phyloP scores from a whole-genome alignment of 2,329 filamentous ascomycete genomes.

The Calycina marina region DNA sequence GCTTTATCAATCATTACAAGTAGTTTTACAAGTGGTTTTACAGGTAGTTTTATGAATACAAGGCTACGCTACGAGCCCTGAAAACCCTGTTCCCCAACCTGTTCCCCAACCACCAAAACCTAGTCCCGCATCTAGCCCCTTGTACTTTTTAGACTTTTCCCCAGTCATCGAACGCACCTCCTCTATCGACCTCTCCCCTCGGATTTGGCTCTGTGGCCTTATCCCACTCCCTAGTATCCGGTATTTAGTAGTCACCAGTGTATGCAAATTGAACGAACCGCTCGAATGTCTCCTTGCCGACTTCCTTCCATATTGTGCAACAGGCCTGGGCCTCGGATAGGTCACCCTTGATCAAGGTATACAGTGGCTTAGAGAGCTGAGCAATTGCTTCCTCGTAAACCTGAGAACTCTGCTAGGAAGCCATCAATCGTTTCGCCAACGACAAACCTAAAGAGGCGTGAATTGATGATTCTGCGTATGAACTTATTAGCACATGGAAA shows the following conservation, averaged over 20 bases:
- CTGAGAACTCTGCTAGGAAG: slow-evolving; percentile 7
- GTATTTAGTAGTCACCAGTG: slow-evolving; percentile 11
- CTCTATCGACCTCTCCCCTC: too few relatives aligned
- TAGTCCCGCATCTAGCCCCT: too few relatives aligned
- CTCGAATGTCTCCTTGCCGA: slow-evolving; percentile 12
- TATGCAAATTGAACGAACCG: slow-evolving; percentile 14
- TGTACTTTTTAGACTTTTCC: too few relatives aligned
- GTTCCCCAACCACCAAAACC: too few relatives aligned
- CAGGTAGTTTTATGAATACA: too few relatives aligned
- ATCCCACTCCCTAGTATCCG: neutral
- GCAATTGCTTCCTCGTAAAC: slow-evolving; percentile 13
- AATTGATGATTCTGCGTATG: slow-evolving; percentile 10
- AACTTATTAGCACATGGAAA: neutral
- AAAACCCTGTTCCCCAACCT: too few relatives aligned
- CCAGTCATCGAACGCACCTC: too few relatives aligned
- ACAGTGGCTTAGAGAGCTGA: slow-evolving; percentile 9
- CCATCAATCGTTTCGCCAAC: slow-evolving; percentile 11
- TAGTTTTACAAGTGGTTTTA: too few relatives aligned
- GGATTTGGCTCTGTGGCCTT: too few relatives aligned
- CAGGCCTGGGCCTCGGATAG: slow-evolving; percentile 3
- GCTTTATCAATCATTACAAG: too few relatives aligned
- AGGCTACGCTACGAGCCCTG: too few relatives aligned
- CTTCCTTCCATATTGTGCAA: slow-evolving; percentile 7
- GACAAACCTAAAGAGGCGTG: slow-evolving; percentile 11
- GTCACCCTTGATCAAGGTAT: slow-evolving; percentile 4